Evolutionary conservation across 2,329 filamentous ascomycete genomes (phyloP), one percentile per base, ranked within the genome.

Genomic region (Penicillium sp.): DNA sequence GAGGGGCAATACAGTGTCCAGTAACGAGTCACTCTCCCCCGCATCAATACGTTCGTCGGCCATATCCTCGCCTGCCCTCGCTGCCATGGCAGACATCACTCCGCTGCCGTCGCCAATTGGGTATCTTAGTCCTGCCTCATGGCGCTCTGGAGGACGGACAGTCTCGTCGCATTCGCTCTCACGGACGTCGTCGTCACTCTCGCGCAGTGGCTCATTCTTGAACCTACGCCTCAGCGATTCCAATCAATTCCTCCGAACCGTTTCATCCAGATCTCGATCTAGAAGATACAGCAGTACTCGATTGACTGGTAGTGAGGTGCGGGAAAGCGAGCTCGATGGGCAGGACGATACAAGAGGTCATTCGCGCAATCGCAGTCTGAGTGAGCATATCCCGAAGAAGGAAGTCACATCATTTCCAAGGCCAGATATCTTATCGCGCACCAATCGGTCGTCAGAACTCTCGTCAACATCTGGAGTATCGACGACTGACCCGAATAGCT

Each of bases 331-430:
- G 59, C 53, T 65, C 62, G 57, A 51, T 67, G 52, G 47, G 12
- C 40, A 66, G 28, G 71, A 71, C 18, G 61, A 61, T 11, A 64
- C 64, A 38, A 64, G 62, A 55, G 71, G 64, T 14, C 89, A 90
- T 70, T 77, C 78, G 12, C 83, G 89, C 58, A 91, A 94, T 70
- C 83, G 92, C 64, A 97, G 92, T 71, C 77, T 94, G 24, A 96
- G 91, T 75, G 92, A 97, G 62, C 96, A 96, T 71, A 81, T 85
- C 0, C 91, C 91, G 2, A 89, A 94, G 54, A 77, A 83, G 5
- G 77, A 87, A 61, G 80, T 85, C 45, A 81, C 88, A 50, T 81
- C 87, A 0, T 89, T 85, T 66, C 75, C 77, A 30, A 83, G 91
- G 45, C 86, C 90, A 61, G 81, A 89, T 55, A 90, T 88, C 0